phyloP scores from a whole-genome alignment of 176 grass and related monocot species.

The Puya raimondii region DNA sequence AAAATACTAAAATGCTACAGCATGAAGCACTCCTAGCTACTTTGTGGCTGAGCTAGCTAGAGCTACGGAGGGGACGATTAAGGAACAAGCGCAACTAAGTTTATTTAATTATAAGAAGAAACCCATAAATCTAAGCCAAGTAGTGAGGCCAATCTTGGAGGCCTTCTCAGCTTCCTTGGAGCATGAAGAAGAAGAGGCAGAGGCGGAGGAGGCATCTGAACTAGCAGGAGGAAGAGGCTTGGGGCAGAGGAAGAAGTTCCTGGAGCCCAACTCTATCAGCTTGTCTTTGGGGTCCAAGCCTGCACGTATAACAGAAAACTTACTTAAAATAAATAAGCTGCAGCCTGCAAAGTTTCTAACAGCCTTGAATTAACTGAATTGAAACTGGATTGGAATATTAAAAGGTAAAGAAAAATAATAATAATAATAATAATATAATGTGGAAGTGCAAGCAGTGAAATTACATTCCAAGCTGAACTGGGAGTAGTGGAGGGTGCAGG shows the following conservation, averaged over 20 bases:
- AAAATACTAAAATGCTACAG: no score
- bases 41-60: no score
- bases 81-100: not conserved
- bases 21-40: no score
- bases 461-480: constrained; percentile 90
- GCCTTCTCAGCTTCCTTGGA: constrained; percentile 25
- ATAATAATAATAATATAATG: no score
- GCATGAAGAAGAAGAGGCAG: not conserved
- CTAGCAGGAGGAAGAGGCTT: constrained; percentile 13
- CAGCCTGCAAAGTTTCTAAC: not conserved
- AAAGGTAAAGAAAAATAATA: not conserved
- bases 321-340: not conserved
- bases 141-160: not conserved
- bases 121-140: constrained; percentile 39
- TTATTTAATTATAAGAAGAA: constrained; percentile 22
- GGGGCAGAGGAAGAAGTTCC: constrained; percentile 91
- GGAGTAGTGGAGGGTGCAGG: constrained; percentile 74
- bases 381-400: not conserved
- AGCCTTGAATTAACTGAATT: not conserved
- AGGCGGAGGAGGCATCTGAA: not conserved
- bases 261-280: constrained; percentile 63
- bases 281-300: constrained; percentile 60
- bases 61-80: no score
- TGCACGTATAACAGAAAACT: constrained; percentile 4
- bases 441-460: constrained; percentile 4